A percentile compares a stretch with the other conserved stretches of the same genome.
phyloP scores from a whole-genome alignment of 2,329 filamentous ascomycete species.

The Zalaria sp. region DNA sequence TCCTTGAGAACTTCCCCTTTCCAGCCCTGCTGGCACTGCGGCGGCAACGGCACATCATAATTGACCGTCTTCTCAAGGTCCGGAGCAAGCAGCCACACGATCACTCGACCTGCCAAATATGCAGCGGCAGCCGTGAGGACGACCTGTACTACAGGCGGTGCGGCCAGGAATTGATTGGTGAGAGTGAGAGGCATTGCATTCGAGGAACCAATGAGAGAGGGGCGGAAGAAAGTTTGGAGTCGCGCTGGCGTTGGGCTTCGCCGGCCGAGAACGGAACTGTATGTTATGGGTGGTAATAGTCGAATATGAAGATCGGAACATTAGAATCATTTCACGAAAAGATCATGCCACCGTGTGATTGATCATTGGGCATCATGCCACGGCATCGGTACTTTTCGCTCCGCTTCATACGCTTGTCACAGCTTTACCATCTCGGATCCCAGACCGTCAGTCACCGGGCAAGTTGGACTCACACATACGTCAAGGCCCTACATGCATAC shows the following conservation, averaged over 20 bases:
- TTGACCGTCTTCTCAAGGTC: conserved; percentile 30
- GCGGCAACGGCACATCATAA: conserved; percentile 50
- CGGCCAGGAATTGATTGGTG: not conserved
- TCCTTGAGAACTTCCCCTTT: conserved; percentile 43
- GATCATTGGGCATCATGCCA: too few relatives aligned
- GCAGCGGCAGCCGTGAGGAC: conserved; percentile 2
- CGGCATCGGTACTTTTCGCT: too few relatives aligned
- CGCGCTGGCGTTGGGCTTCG: not conserved
- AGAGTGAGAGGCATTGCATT: conserved; percentile 1
- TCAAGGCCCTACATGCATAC: too few relatives aligned
- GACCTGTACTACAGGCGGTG: not conserved
- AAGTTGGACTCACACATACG: too few relatives aligned
- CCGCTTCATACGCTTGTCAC: too few relatives aligned
- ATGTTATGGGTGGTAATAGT: too few relatives aligned
- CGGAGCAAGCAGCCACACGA: not conserved
- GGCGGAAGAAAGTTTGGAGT: not conserved
- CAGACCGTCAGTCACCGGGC: too few relatives aligned
- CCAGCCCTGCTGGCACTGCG: conserved; percentile 39
- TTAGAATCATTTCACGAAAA: too few relatives aligned
- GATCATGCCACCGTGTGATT: too few relatives aligned
- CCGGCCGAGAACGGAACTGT: not conserved
- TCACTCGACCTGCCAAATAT: not conserved
- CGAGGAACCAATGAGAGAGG: not conserved
- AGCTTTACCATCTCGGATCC: too few relatives aligned
- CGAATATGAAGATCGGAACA: too few relatives aligned